Evolutionary conservation across 106 monocot species (phyloP).

Genomic region (Platanthera zijinensis): DNA sequence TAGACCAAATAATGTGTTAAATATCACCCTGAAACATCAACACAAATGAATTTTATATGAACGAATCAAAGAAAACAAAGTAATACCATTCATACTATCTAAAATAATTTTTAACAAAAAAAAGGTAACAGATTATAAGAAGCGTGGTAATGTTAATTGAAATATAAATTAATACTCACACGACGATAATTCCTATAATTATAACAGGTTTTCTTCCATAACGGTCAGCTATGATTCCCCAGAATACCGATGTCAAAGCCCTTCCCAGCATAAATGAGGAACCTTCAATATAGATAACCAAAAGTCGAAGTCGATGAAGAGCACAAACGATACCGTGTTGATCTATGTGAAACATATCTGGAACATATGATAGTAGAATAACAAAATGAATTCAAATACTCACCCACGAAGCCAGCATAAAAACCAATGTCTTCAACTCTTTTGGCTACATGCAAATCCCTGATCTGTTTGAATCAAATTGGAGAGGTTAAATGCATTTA

Average conservation of each 20-base stretch:
- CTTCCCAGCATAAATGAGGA: slow-evolving; percentile 88
- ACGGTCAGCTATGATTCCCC: slow-evolving; percentile 76
- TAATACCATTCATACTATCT: not conserved
- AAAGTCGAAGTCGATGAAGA: not conserved
- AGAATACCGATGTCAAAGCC: slow-evolving; percentile 64
- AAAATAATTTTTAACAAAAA: not conserved
- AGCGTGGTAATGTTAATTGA: not conserved
- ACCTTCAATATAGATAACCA: slow-evolving; percentile 28
- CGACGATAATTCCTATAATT: slow-evolving; percentile 41
- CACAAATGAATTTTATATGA: not conserved
- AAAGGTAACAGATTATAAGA: not conserved
- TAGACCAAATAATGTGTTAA: slow-evolving; percentile 81
- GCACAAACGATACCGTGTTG: not conserved
- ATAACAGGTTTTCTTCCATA: slow-evolving; percentile 85
- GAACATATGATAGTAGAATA: not conserved
- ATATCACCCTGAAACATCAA: slow-evolving; percentile 44
- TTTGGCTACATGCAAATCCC: slow-evolving; percentile 62
- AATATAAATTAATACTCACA: slow-evolving; percentile 38
- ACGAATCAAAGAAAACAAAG: not conserved
- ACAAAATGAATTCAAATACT: slow-evolving; percentile 16
- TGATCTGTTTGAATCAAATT: slow-evolving; percentile 29
- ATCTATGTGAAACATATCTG: not conserved
- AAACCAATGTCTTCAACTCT: slow-evolving; percentile 64
- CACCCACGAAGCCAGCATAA: slow-evolving; percentile 74
- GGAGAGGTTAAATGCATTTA: not conserved